Evolutionary conservation across 345 rosid species (phyloP), one percentile per base, ranked within the genome.

Genomic region (Leavenworthia alabamica): DNA sequence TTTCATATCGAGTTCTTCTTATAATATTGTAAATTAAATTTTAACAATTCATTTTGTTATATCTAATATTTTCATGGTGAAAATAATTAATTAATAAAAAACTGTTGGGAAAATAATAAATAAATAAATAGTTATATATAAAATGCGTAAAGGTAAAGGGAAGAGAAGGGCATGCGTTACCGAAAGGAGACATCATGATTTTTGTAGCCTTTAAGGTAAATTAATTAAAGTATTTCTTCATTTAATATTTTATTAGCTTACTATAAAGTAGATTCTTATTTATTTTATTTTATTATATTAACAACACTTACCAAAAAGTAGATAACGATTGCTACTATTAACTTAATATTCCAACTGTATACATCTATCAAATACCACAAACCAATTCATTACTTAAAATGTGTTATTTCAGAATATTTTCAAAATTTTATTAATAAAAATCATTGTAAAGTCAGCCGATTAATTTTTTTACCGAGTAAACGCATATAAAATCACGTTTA

Each of bases 101-200:
- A 22, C 0, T 22, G 0, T 35, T 2, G 4, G 6, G 28, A 27
- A 27, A 27, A 45, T 6, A 48, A 48, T 14, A 15, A 48, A 26
- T 14, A 15, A 48, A 26, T 5, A 46, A 33, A 61, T 22, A 22
- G 9, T 15, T 47, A 14, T 22, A 47, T 20, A 56, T 37, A 48
- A 55, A 64, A 71, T 64, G 75, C 70, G 60, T 71, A 71, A 64
- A 71, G 31, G 56, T 15, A 19, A 72, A 58, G 66, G 28, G 41
- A 64, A 41, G 56, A 11, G 43, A 39, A 39, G 22, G 43, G 70
- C 75, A 71, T 64, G 75, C 75, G 75, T 56, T 57, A 49, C 54
- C 55, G 43, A 64, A 56, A 71, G 75, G 75, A 55, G 6, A 58
- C 70, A 71, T 64, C 60, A 71, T 71, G 49, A 71, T 71, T 63